Base-by-base conservation (phyloP, 371 early-diverging fungal species). In the Haplosporangium sp. region DNA sequence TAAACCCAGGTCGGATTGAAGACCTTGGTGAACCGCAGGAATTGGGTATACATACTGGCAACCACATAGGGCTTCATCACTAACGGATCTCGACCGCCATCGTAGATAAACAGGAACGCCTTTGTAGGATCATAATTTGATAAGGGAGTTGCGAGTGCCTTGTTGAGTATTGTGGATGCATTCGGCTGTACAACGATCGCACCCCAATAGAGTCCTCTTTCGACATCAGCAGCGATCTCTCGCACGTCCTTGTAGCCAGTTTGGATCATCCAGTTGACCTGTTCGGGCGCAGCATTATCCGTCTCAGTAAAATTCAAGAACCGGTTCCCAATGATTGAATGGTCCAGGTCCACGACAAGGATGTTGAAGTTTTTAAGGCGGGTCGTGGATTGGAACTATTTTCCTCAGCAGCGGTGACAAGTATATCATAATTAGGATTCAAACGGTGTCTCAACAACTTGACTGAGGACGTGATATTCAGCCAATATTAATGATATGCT, bases 291-390 rank as follows among this genome's bases (percentile, higher is more conserved):
- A 11, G 21, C 20, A 59, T 61, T 67, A 37, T 64, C 60, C 41
- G 45, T 37, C 45, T 70, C 62, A 2, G 77, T 71, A 46, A 71
- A 77, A 54, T 63, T 70, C 13, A 77, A 21, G 52, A 77, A 77
- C 29, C 56, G 12, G 52, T 18, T 64, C 21, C 68, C 77, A n/a
- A 77, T 67, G 59, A 77, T 63, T 2, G 77, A 77, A 16, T 56
- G 58, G 56, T 77, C 77, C 60, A 77, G 45, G 43, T 77, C 77
- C n/a, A 71, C 77, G 10, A 77, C 77, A 5, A 67, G 48, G 11
- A 77, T 64, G n/a, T 46, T 55, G 21, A 77, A 23, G 40, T 77
- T 77, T n/a, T 59, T 40, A 1, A 77, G 43, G 14, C 65, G 63
- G 41, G 37, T 10, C 8, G 16, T 18, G 7, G 55, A 21, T 43